phyloP scores from a whole-genome alignment of 2,329 filamentous ascomycete species.

The Verticillium tricorpus region DNA sequence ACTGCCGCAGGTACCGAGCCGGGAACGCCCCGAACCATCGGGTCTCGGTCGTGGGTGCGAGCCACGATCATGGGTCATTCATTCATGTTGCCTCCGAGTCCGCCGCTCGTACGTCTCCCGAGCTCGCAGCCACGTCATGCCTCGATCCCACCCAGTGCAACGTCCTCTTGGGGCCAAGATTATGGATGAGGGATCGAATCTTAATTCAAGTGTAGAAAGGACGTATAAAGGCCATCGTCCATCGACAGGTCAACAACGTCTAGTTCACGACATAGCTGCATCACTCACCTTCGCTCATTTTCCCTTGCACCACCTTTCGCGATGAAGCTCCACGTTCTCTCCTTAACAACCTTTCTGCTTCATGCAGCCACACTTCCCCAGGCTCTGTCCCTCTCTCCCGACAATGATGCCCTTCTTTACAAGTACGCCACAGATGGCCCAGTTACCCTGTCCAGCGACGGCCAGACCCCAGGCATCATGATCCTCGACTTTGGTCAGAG shows the following conservation, averaged over 20 bases:
- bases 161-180: too few relatives aligned
- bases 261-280: neutral
- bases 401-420: neutral
- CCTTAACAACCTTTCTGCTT: neutral
- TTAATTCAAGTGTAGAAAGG: too few relatives aligned
- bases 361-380: neutral
- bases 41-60: neutral
- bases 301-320: neutral
- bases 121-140: too few relatives aligned
- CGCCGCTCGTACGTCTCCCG: too few relatives aligned
- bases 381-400: neutral
- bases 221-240: too few relatives aligned
- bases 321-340: neutral
- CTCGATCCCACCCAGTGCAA: too few relatives aligned
- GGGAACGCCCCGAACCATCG: neutral
- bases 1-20: neutral
- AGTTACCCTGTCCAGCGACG: neutral
- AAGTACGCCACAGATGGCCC: neutral
- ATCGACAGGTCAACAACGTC: neutral
- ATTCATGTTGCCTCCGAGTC: too few relatives aligned
- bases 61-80: neutral
- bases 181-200: too few relatives aligned
- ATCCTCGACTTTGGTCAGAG: slow-evolving; percentile 5
- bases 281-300: neutral
- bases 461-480: slow-evolving; percentile 1